Conservation (phyloP, 73 alveolate species). For the Tetrahymena malaccensis region DNA sequence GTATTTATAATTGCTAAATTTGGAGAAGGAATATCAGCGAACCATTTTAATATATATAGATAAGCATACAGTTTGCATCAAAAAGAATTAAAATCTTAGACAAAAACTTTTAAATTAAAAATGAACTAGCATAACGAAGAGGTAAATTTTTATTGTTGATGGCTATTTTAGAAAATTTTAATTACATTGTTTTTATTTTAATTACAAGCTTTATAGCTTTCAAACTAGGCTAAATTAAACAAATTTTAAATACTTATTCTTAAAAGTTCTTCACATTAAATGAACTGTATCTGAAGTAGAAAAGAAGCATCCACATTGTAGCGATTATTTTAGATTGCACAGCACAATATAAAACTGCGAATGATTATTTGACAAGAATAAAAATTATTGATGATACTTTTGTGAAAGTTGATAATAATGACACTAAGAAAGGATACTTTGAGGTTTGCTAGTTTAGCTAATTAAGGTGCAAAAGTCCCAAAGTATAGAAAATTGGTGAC, state of each 20-base stretch:
- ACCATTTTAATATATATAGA: neutral
- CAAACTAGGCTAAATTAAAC: too few species aligned
- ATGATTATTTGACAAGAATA: neutral
- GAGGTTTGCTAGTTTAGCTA: neutral
- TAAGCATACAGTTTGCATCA: too few species aligned
- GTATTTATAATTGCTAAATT: too few species aligned
- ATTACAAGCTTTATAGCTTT: too few species aligned
- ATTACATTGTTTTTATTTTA: too few species aligned
- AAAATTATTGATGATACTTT: neutral
- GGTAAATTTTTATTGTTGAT: neutral
- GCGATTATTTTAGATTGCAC: neutral
- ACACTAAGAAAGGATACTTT: neutral
- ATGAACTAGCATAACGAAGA: neutral
- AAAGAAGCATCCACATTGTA: neutral
- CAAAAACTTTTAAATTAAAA: too few species aligned
- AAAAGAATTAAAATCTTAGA: too few species aligned
- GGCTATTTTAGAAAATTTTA: neutral
- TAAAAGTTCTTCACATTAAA: neutral
- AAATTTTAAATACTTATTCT: too few species aligned
- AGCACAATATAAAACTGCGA: neutral
- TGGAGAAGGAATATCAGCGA: neutral
- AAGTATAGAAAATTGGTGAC: neutral
- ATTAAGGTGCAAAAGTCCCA: neutral
- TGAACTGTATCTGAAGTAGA: neutral
- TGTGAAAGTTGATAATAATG: neutral